Evolutionary conservation across 1,139 yeast genomes (phyloP).

Genomic region (Zygoascus meyerae): DNA sequence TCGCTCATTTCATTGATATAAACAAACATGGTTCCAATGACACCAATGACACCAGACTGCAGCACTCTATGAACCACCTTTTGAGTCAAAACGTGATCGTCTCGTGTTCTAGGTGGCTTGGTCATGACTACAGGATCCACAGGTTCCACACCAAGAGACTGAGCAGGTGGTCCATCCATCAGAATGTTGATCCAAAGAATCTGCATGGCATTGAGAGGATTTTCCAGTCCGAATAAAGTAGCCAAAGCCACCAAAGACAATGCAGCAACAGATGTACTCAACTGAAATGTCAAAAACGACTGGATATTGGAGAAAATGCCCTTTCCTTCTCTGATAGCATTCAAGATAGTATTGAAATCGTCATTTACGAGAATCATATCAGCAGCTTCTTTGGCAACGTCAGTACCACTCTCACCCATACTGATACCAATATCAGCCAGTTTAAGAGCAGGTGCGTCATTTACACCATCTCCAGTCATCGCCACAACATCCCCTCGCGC

Average conservation of each 20-base stretch:
- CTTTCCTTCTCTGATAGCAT: conserved; percentile 94
- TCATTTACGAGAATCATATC: conserved; percentile 97
- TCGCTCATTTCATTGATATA: conserved; percentile 81
- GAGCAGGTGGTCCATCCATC: conserved; percentile 99
- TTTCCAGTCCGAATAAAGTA: conserved; percentile 80
- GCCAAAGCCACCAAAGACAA: conserved; percentile 81
- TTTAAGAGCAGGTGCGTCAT: conserved; percentile 98
- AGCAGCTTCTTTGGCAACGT: conserved; percentile 97
- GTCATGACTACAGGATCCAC: conserved; percentile 93
- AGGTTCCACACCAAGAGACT: conserved; percentile 93
- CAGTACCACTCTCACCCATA: conserved; percentile 96
- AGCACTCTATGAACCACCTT: conserved; percentile 65
- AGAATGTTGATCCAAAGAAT: conserved; percentile 94
- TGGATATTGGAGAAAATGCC: conserved; percentile 94
- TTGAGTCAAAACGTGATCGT: conserved; percentile 71
- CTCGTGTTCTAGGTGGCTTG: conserved; percentile 85
- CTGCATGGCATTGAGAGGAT: conserved; percentile 98
- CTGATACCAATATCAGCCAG: conserved; percentile 96
- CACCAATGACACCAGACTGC: conserved; percentile 66
- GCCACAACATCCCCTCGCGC: conserved; percentile 93
- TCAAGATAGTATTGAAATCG: conserved; percentile 85
- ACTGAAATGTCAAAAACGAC: conserved; percentile 87
- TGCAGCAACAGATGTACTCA: conserved; percentile 94
- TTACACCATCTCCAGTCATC: conserved; percentile 99
- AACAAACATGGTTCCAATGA: conserved; percentile 74